Percentiles rank a stretch among this genome's conserved stretches.
Conservation (phyloP, 169 alveolate species). For the Cryptosporidium sp. region DNA sequence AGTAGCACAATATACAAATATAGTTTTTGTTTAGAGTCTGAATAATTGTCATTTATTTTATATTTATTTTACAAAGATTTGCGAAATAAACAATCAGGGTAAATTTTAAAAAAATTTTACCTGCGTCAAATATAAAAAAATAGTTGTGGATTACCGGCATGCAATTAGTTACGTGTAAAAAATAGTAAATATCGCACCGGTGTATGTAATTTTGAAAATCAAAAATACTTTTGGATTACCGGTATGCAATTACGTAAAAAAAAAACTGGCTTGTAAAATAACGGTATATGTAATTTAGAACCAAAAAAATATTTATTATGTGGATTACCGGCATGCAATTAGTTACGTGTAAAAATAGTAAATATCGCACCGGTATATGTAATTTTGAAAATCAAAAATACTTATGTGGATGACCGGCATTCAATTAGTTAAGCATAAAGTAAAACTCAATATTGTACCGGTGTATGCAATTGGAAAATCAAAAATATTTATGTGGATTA, state of each 20-base stretch:
- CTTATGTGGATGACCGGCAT: background rate
- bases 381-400: too few relatives aligned
- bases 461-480: background rate
- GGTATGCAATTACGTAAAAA: background rate
- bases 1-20: too few relatives aligned
- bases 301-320: background rate
- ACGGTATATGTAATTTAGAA: too few relatives aligned
- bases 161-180: slow-evolving; percentile 3
- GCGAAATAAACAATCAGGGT: background rate
- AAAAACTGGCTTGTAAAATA: background rate
- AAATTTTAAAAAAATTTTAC: background rate
- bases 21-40: too few relatives aligned
- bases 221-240: background rate
- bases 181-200: background rate
- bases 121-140: background rate
- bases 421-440: background rate
- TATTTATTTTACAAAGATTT: background rate
- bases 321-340: background rate
- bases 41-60: too few relatives aligned
- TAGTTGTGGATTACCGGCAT: background rate
- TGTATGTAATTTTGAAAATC: too few relatives aligned
- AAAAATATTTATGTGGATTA: background rate
- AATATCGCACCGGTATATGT: too few relatives aligned
- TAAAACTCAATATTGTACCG: background rate
- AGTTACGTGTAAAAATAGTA: background rate